Evolutionary conservation across 345 rosid species (phyloP), one percentile per base, ranked within the genome.

Genomic region (Eucalyptus regnans): DNA sequence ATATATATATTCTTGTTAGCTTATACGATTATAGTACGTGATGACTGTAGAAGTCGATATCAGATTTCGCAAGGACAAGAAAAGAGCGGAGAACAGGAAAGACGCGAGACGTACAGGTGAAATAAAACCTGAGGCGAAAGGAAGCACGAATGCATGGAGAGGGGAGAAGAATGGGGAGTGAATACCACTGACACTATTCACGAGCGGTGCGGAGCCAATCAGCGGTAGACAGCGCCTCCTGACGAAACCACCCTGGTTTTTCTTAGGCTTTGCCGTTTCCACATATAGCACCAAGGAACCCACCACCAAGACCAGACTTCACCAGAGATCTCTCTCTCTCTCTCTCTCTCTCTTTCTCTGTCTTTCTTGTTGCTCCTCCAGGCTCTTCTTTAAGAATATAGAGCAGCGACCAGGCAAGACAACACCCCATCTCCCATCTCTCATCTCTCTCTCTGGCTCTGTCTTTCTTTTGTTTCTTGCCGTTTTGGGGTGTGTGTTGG

Each of bases 171-270:
- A 25, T 1, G 25, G 46, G 3, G 20, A 68, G 16, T 12, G 8
- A 27, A 37, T 44, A n/a, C 41, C 9, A 31, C 44, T 14, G 52
- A 17, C 7, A 11, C 83, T 46, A 17, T 31, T 37, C 58, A 18
- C 83, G 84, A 41, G 27, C 84, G 48, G 79, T 76, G 48, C 48
- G 84, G 84, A 41, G 27, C 93, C 90, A 92, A 92, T 88, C 58
- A 86, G 25, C 87, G 20, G 11, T 89, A 91, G 93, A 92, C 92
- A 92, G 86, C 93, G 90, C 43, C 56, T 54, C 41, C 87, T 44
- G 89, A 89, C 88, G 88, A 92, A 87, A 92, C 91, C 92, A 37
- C 87, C 41, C 44, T n/a, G 86, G 90, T 87, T 89, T 81, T 50
- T 15, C 58, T 41, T 11, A 37, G 84, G 23, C 84, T 4, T 51